phyloP scores from a whole-genome alignment of 306 rosid genomes.

The Prunus mume region DNA sequence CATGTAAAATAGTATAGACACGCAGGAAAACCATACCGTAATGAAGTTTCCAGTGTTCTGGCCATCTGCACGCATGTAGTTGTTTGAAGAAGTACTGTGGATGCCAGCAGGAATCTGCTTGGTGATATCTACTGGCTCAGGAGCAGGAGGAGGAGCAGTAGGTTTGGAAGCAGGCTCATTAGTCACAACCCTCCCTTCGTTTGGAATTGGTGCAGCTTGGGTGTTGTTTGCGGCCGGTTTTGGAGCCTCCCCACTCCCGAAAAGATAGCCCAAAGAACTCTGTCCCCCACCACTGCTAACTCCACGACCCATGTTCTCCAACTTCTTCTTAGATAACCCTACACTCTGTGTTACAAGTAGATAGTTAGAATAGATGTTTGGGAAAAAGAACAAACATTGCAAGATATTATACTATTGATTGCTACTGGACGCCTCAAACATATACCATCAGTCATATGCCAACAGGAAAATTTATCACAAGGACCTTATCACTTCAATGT shows the following conservation, averaged over 20 bases:
- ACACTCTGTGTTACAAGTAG: constrained; percentile 27
- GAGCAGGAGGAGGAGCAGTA: constrained; percentile 31
- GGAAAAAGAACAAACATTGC: not conserved
- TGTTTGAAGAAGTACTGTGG: constrained; percentile 69
- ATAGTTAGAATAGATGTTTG: constrained; percentile 4
- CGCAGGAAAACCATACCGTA: constrained; percentile 50
- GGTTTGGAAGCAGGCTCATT: constrained; percentile 59
- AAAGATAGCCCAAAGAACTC: constrained; percentile 97
- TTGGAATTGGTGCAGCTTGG: constrained; percentile 21
- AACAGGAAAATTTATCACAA: not conserved
- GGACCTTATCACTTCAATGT: not conserved
- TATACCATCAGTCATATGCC: not conserved
- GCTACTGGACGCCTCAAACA: not conserved
- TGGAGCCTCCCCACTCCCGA: constrained; percentile 90
- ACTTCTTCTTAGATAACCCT: constrained; percentile 22
- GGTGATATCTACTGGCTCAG: constrained; percentile 48
- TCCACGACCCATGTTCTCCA: constrained; percentile 92
- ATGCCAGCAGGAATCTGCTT: constrained; percentile 94
- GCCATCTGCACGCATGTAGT: constrained; percentile 78
- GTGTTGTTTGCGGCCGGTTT: constrained; percentile 43
- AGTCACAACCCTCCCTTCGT: constrained; percentile 41
- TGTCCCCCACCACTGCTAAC: constrained; percentile 98
- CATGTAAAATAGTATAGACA: constrained; percentile 14
- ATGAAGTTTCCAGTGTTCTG: constrained; percentile 97
- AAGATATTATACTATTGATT: not conserved